Conservation (phyloP, 768 basidiomycete species). For the Piloderma croceum region DNA sequence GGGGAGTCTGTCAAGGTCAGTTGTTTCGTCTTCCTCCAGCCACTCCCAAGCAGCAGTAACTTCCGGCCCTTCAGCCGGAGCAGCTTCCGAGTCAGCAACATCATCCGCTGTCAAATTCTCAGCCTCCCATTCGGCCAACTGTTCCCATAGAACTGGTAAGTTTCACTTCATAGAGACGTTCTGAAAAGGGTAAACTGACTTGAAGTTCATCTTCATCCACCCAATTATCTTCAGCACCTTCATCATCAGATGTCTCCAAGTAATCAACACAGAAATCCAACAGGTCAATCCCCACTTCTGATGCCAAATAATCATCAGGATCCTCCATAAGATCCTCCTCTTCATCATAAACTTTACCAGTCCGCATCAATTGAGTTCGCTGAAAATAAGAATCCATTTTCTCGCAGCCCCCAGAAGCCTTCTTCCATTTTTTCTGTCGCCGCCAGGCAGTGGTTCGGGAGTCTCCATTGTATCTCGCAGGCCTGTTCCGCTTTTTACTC, state of each 20-base stretch:
- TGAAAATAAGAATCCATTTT: not conserved
- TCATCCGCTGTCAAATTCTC: not conserved
- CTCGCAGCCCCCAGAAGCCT: not conserved
- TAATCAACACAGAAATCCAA: too few species aligned
- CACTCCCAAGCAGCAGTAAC: not conserved
- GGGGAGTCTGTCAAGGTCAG: too few species aligned
- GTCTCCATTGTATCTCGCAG: not conserved
- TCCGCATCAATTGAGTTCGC: not conserved
- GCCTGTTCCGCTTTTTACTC: not conserved
- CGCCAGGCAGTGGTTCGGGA: not conserved
- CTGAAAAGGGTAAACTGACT: not conserved
- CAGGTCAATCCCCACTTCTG: not conserved
- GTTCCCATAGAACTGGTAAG: not conserved
- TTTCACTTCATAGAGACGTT: not conserved
- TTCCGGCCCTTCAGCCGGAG: not conserved
- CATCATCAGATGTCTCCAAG: too few species aligned
- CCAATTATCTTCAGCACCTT: not conserved
- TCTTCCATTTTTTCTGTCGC: not conserved
- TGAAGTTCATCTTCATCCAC: not conserved
- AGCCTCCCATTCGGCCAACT: not conserved
- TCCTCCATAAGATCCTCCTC: not conserved
- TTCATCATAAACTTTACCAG: not conserved
- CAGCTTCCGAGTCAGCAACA: not conserved
- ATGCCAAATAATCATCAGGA: not conserved
- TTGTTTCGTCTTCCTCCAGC: not conserved